Base-by-base conservation (phyloP, 805 yeast species). In the Cyberlindnera japonica region DNA sequence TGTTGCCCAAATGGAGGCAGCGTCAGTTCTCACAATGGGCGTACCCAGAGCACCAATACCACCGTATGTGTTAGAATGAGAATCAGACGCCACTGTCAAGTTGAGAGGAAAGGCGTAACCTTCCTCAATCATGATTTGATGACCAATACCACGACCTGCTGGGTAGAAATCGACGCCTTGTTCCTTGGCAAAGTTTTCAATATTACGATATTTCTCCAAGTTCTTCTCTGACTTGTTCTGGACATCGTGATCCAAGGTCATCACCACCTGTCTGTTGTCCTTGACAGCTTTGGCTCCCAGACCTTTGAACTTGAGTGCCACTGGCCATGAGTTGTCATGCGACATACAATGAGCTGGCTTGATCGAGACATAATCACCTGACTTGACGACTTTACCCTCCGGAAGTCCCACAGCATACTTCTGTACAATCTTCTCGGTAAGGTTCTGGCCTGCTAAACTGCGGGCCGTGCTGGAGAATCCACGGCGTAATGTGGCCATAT, bases 241-340 rank as follows among this genome's bases (percentile, higher is more conserved):
- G 41, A 93, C 97, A 59, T 93, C 99, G 63, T 93, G 99, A 66
- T 93, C 99, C 58, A 93, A 72, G 4, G 99, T 91, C 72, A 89
- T 86, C 35, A 93, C 98, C 20, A 93, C 87, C 67, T 93, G 99
- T 45, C 87, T 74, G 59, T 86, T 83, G 59, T 93, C 84, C 51
- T 81, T 77, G 43, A 93, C 86, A 45, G 77, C 71, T 16, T 77
- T 77, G 26, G 97, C 97, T 1, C 99, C 99, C 26, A 93, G 73
- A 6, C 95, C 95, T 81, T 77, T 87, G 68, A 93, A 93, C 67
- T 93, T 93, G 58, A 91, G 73, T 1, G 99, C 99, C 14, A 93
- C 97, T 1, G 99, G 99, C 99, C 99, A 95, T 32, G 97, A 83
- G 66, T 93, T 93, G 64, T 93, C 99, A 63, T 93, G 99, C 13